Percentiles rank a stretch among this genome's conserved stretches.
Conservation (phyloP, 1,139 yeast genomes). For the Kodamaea anthophila region DNA sequence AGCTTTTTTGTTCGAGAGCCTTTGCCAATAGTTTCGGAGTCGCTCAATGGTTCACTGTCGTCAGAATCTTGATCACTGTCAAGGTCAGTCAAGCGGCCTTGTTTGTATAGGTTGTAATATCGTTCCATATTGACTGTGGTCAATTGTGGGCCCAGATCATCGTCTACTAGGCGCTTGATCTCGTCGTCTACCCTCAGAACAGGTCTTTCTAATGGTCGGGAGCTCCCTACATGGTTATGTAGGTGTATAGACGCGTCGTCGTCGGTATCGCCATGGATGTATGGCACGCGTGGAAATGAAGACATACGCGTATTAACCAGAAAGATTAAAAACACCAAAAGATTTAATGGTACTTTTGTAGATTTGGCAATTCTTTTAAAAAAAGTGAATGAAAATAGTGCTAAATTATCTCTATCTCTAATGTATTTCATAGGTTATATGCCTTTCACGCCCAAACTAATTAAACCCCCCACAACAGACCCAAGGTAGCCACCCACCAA, state of each 20-base stretch:
- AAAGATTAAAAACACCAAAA: background rate
- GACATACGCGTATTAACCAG: slow-evolving; percentile 14
- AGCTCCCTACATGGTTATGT: slow-evolving; percentile 33
- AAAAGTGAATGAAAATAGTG: too few species aligned
- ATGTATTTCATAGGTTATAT: too few species aligned
- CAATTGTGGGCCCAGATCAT: slow-evolving; percentile 5
- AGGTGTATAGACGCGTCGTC: slow-evolving; percentile 42
- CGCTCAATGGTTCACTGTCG: background rate
- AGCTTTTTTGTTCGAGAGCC: too few species aligned
- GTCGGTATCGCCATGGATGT: slow-evolving; percentile 36
- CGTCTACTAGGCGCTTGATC: slow-evolving; percentile 11
- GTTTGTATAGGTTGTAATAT: slow-evolving; percentile 10
- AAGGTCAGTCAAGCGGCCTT: slow-evolving; percentile 7
- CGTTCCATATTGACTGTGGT: slow-evolving; percentile 9
- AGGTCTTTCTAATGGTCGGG: slow-evolving; percentile 25
- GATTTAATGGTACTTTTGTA: too few species aligned
- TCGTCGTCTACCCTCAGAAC: slow-evolving; percentile 10
- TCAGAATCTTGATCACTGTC: slow-evolving; percentile 1
- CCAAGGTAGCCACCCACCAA: slow-evolving; percentile 78
- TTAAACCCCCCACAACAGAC: slow-evolving; percentile 30
- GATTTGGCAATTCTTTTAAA: too few species aligned
- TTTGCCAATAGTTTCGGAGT: too few species aligned
- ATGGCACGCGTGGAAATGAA: slow-evolving; percentile 33
- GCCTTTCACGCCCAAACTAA: slow-evolving; percentile 2
- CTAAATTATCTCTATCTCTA: too few species aligned